Conservation (phyloP, 2,329 filamentous ascomycete species). For the Alternaria brassicae region DNA sequence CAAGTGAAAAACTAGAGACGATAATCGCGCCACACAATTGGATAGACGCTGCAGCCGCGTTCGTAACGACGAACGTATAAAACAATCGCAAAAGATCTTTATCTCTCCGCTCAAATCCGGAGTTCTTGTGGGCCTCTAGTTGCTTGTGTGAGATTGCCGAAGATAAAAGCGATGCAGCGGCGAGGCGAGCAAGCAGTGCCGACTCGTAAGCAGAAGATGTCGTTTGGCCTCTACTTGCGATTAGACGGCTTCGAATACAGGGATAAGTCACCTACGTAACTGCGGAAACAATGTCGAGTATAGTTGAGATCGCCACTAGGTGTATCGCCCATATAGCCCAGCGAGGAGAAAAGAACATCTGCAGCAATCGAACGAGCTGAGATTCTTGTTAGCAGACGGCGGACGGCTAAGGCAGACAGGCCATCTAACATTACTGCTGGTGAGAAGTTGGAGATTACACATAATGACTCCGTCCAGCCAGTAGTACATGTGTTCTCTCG, state of each 20-base stretch:
- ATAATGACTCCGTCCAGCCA: conserved; percentile 13
- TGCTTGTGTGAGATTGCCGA: conserved; percentile 2
- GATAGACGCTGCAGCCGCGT: not conserved
- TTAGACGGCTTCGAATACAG: not conserved
- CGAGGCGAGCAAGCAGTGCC: conserved; percentile 7
- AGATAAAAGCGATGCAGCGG: conserved; percentile 2
- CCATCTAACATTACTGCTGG: conserved; percentile 3
- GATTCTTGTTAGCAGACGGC: not conserved
- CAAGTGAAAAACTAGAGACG: conserved; percentile 2
- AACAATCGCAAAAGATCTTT: not conserved
- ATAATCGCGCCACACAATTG: not conserved
- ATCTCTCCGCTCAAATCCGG: not conserved
- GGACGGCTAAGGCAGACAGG: not conserved
- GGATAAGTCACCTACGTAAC: not conserved
- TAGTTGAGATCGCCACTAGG: conserved; percentile 2
- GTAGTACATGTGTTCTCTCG: conserved; percentile 1
- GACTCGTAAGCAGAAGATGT: conserved; percentile 1
- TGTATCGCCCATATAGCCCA: conserved; percentile 9
- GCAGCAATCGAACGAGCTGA: conserved; percentile 5
- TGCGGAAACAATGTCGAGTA: conserved; percentile 8
- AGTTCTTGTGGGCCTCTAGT: conserved; percentile 6
- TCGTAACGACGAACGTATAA: not conserved
- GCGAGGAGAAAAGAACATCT: conserved; percentile 8
- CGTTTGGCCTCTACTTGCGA: conserved; percentile 1
- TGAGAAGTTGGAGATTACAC: conserved; percentile 14